phyloP scores from a whole-genome alignment of 768 basidiomycete species.

The Mycena olivaceomarginata region DNA sequence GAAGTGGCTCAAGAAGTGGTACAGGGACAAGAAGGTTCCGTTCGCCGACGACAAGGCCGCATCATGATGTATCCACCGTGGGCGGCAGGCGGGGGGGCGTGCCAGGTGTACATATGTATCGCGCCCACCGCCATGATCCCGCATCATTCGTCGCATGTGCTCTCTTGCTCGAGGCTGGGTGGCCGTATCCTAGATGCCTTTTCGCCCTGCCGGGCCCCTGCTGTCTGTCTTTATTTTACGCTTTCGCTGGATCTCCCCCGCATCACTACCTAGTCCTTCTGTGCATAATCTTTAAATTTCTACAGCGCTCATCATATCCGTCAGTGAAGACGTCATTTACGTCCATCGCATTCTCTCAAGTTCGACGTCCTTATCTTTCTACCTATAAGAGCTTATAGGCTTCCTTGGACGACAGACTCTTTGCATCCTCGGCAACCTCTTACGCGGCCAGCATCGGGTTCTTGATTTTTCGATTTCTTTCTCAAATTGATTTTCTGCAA shows the following conservation, averaged over 20 bases:
- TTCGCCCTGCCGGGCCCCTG: constrained; percentile 8
- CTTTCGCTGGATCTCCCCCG: constrained; percentile 29
- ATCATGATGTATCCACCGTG: neutral
- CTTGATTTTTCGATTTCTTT: too few relatives aligned
- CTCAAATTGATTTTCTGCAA: too few relatives aligned
- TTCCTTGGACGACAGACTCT: too few relatives aligned
- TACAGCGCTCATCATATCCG: too few relatives aligned
- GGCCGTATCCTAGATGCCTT: constrained; percentile 6
- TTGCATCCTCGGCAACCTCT: too few relatives aligned
- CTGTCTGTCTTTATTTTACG: constrained; percentile 31
- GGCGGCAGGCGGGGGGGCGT: too few relatives aligned
- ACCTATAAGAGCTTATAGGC: too few relatives aligned
- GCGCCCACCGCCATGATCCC: constrained; percentile 4
- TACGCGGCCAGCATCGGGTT: too few relatives aligned
- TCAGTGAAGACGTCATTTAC: neutral
- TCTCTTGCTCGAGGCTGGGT: neutral
- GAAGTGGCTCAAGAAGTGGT: constrained; percentile 75
- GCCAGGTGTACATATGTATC: too few relatives aligned
- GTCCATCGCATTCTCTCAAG: neutral
- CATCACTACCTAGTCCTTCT: constrained; percentile 1
- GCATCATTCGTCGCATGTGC: too few relatives aligned
- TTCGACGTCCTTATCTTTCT: neutral
- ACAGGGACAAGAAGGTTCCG: constrained; percentile 48
- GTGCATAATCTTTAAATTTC: constrained; percentile 25
- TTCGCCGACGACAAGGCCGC: constrained; percentile 15